A percentile compares a stretch with the other conserved stretches of the same genome.
These are phyloP conservation scores for Madurella mycetomatis DNA, from an alignment of 2,329 filamentous ascomycete genomes.

Conservation along the genomic window DNA sequence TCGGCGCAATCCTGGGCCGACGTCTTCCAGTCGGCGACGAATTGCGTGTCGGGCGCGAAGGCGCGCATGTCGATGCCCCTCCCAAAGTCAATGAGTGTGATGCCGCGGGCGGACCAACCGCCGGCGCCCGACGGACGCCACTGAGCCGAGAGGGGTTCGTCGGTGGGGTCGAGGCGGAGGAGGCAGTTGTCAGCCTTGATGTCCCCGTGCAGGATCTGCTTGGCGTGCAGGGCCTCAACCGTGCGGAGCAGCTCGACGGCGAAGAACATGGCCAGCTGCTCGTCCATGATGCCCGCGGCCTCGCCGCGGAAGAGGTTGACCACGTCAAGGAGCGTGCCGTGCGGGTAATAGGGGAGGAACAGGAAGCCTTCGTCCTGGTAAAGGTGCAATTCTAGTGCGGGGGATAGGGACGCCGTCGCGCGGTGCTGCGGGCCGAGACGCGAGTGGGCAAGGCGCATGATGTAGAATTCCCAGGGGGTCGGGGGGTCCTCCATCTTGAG, in stretches of 20 bases:
- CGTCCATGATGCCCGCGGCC: conserved; percentile 73
- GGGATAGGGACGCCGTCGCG: conserved; percentile 70
- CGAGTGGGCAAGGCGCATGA: conserved; percentile 76
- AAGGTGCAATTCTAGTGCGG: conserved; percentile 85
- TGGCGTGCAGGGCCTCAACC: conserved; percentile 77
- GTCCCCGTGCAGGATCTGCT: conserved; percentile 82
- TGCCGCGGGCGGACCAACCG: conserved; percentile 75
- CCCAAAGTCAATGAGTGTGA: conserved; percentile 91
- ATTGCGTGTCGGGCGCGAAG: conserved; percentile 72
- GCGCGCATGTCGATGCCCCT: conserved; percentile 88
- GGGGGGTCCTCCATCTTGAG: conserved; percentile 93
- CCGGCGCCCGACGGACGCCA: conserved; percentile 70
- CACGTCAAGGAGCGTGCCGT: conserved; percentile 91
- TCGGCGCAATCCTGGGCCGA: conserved; percentile 85
- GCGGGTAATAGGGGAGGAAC: conserved; percentile 78
- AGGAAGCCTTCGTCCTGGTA: conserved; percentile 88
- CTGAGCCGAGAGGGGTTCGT: conserved; percentile 47
- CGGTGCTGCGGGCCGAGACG: conserved; percentile 69
- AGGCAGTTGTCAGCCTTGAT: conserved; percentile 95
- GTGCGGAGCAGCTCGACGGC: conserved; percentile 85
- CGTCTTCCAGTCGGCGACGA: conserved; percentile 95
- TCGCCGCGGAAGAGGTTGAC: conserved; percentile 81
- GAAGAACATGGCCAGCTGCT: conserved; percentile 92
- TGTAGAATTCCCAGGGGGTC: conserved; percentile 92
- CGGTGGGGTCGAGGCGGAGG: conserved; percentile 63